Percentiles rank a stretch among this genome's conserved stretches.
Evolutionary conservation across 768 basidiomycete species (phyloP).

Genomic region (Calocera cornea): DNA sequence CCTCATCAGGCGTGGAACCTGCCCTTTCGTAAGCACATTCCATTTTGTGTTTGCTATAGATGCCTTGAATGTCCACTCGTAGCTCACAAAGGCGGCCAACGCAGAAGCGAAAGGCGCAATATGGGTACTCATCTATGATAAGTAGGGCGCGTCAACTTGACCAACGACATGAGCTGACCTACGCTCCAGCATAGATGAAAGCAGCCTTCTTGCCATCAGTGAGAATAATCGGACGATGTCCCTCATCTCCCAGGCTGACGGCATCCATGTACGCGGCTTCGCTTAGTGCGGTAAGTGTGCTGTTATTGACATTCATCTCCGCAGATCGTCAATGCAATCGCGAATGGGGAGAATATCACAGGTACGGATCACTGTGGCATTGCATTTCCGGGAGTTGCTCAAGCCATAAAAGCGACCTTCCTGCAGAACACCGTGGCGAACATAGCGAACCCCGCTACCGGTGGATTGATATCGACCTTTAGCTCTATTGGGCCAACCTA

Average conservation of each 20-base stretch:
- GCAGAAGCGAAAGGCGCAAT: slow-evolving; percentile 41
- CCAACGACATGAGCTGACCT: too few species aligned
- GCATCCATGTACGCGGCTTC: slow-evolving; percentile 36
- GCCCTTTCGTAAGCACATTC: slow-evolving; percentile 34
- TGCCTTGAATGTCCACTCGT: neutral
- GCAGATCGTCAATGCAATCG: slow-evolving; percentile 40
- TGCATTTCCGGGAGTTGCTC: neutral
- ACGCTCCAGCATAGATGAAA: slow-evolving; percentile 31
- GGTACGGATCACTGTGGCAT: neutral
- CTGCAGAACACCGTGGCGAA: slow-evolving; percentile 32
- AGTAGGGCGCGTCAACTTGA: neutral
- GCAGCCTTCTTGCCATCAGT: slow-evolving; percentile 31
- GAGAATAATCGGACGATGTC: slow-evolving; percentile 19
- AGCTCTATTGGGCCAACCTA: slow-evolving; percentile 47
- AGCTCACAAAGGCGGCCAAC: slow-evolving; percentile 41
- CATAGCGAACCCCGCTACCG: slow-evolving; percentile 34
- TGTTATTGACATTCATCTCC: slow-evolving; percentile 2
- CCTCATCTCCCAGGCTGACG: slow-evolving; percentile 42
- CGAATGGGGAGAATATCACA: slow-evolving; percentile 28
- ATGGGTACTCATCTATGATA: slow-evolving; percentile 34
- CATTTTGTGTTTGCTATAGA: neutral
- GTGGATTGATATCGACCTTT: slow-evolving; percentile 44
- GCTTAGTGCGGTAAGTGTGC: neutral
- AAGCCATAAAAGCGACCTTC: slow-evolving; percentile 30
- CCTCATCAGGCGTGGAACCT: slow-evolving; percentile 45